Evolutionary conservation across 1,284 basidiomycete genomes (phyloP), one percentile per base, ranked within the genome.

Genomic region (Rhizoctonia solani): DNA sequence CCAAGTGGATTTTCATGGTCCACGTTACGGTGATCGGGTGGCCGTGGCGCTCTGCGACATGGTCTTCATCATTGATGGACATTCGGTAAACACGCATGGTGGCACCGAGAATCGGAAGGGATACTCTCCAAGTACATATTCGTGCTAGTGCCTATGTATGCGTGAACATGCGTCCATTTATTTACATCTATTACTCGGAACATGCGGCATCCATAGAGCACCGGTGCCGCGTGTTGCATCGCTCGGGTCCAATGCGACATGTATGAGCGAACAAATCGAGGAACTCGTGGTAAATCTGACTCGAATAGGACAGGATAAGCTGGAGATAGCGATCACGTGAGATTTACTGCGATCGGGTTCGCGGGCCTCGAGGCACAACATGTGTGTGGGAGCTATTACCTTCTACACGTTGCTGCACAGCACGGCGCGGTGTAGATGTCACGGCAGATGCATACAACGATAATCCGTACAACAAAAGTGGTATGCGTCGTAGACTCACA

Each of bases 81-180:
- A 29, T 52, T 65, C 23, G 34, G 37, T 39, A 16, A 8, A 8
- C 37, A 39, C 37, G 37, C 37, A 8, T n/a, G 25, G 11, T 32
- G 29, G 50, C 25, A 53, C 50, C 25, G 23, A 65, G n/a, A 32
- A 30, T 9, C 47, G 58, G 46, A 37, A 37, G 44, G 32, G 58
- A 50, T 47, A 30, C 32, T 2, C 44, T 29, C 29, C 4, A n/a
- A 58, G 6, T 27, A 5, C 29, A 13, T 32, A 44, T 46, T 58
- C 55, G 55, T 46, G 55, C 47, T 58, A 46, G 55, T 46, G 55
- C n/a, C n/a, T n/a, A n/a, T n/a, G n/a, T n/a, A n/a, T n/a, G n/a
- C n/a, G n/a, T n/a, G n/a, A n/a, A n/a, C n/a, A n/a, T n/a, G n/a
- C n/a, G n/a, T n/a, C n/a, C n/a, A n/a, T n/a, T n/a, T n/a, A n/a